These are phyloP conservation scores for Eucalyptus viminalis DNA, from an alignment of 345 rosid genomes.

Conservation along the genomic window DNA sequence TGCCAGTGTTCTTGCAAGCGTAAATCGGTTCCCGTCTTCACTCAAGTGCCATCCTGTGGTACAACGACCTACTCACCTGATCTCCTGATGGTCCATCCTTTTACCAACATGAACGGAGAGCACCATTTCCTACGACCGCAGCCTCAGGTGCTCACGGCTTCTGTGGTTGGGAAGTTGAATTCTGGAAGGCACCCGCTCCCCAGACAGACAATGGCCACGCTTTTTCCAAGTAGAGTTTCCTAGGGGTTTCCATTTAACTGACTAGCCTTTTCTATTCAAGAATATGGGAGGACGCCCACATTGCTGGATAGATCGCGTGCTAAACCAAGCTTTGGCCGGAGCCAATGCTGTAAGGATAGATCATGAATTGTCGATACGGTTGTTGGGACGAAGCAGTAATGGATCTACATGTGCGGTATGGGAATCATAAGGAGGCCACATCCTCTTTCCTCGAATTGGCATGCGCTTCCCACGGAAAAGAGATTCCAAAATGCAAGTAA, in stretches of 20 bases:
- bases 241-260: not conserved
- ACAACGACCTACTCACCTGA: conserved; percentile 25
- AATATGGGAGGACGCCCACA: conserved; percentile 39
- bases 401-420: not conserved
- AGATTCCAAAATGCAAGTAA: not conserved
- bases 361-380: conserved; percentile 16
- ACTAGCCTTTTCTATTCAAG: conserved; percentile 35
- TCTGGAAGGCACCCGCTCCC: conserved; percentile 25
- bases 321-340: not conserved
- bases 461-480: conserved; percentile 25
- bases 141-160: not conserved
- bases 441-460: conserved; percentile 21
- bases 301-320: conserved; percentile 22
- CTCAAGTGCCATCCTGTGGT: conserved; percentile 36
- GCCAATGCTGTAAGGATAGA: not conserved
- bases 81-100: conserved; percentile 19
- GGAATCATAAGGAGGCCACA: conserved; percentile 11
- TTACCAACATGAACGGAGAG: conserved; percentile 48
- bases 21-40: conserved; percentile 42
- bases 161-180: conserved; percentile 1
- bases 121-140: conserved; percentile 43
- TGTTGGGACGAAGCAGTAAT: not conserved
- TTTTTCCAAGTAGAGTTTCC: conserved; percentile 13
- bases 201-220: conserved; percentile 7
- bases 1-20: conserved; percentile 5